These are phyloP conservation scores for Linnemannia hyalina DNA, from an alignment of 192 early-diverging fungal species.

Conservation along the genomic window DNA sequence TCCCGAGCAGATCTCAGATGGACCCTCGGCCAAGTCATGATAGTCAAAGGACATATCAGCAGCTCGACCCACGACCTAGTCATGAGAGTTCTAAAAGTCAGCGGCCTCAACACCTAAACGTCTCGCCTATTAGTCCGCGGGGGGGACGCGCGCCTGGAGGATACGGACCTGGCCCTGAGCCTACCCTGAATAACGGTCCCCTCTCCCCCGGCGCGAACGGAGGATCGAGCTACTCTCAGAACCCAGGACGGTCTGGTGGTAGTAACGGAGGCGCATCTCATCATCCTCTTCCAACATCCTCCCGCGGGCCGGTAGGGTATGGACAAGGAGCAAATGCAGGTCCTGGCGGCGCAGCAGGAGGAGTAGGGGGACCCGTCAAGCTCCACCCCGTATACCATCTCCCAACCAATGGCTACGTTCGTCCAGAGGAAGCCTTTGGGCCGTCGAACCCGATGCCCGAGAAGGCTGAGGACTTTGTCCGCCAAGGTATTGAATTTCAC, in stretches of 20 bases:
- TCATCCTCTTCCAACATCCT: conserved; percentile 20
- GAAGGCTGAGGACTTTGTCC: conserved; percentile 71
- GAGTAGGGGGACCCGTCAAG: conserved; percentile 8
- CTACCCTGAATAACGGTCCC: neutral
- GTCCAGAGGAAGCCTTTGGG: conserved; percentile 50
- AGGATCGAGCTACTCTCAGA: neutral
- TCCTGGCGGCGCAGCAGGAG: neutral
- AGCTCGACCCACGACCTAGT: conserved; percentile 22
- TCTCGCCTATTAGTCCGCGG: neutral
- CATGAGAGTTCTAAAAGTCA: conserved; percentile 25
- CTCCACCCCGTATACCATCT: conserved; percentile 49
- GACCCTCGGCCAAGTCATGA: neutral
- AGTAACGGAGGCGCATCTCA: conserved; percentile 7
- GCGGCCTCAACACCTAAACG: neutral
- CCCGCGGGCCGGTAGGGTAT: conserved; percentile 10
- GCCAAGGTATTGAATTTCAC: conserved; percentile 76
- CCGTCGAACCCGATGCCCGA: conserved; percentile 55
- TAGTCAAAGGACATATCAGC: neutral
- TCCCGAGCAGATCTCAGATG: neutral
- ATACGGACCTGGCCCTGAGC: conserved; percentile 4
- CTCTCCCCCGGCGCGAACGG: neutral
- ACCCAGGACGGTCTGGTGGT: neutral
- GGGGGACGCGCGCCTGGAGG: neutral
- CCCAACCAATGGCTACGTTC: conserved; percentile 37
- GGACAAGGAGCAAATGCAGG: neutral